These are phyloP conservation scores for Cladochytrium replicatum DNA, from an alignment of 192 early-diverging fungal genomes.

Conservation along the genomic window DNA sequence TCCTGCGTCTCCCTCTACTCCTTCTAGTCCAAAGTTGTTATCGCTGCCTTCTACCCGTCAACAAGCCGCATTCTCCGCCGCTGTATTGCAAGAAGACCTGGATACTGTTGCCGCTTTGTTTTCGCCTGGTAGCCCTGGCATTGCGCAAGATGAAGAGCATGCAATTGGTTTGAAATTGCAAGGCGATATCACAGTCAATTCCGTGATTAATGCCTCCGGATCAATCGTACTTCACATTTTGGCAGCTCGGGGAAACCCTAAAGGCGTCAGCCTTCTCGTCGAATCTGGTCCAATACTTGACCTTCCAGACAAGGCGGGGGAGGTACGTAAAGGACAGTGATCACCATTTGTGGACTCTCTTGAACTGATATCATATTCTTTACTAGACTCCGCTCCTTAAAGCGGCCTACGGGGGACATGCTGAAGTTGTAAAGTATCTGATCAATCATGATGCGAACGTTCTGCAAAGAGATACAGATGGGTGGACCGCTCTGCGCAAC, in stretches of 20 bases:
- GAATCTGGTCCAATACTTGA: slow-evolving; percentile 51
- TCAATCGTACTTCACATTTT: background rate
- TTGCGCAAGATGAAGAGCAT: too few relatives aligned
- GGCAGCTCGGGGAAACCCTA: slow-evolving; percentile 37
- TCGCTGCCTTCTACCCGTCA: slow-evolving; percentile 8
- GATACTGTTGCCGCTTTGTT: slow-evolving; percentile 1
- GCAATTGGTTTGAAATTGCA: too few relatives aligned
- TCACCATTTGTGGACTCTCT: background rate
- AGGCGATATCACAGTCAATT: too few relatives aligned
- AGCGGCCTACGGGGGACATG: slow-evolving; percentile 59
- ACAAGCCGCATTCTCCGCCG: slow-evolving; percentile 5
- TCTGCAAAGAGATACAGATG: slow-evolving; percentile 58
- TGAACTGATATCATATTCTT: slow-evolving; percentile 4
- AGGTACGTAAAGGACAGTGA: slow-evolving; percentile 30
- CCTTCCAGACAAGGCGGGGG: slow-evolving; percentile 53
- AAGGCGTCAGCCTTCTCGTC: slow-evolving; percentile 43
- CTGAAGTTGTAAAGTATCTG: slow-evolving; percentile 47
- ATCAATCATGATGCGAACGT: slow-evolving; percentile 50
- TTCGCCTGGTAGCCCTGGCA: background rate
- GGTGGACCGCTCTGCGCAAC: slow-evolving; percentile 78
- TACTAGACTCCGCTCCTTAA: slow-evolving; percentile 59
- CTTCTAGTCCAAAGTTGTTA: background rate
- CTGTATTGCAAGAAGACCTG: background rate
- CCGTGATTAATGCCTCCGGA: too few relatives aligned
- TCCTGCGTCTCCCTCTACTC: background rate